Evolutionary conservation across 768 basidiomycete genomes (phyloP), one percentile per base, ranked within the genome.

Genomic region (Cubamyces sp.): DNA sequence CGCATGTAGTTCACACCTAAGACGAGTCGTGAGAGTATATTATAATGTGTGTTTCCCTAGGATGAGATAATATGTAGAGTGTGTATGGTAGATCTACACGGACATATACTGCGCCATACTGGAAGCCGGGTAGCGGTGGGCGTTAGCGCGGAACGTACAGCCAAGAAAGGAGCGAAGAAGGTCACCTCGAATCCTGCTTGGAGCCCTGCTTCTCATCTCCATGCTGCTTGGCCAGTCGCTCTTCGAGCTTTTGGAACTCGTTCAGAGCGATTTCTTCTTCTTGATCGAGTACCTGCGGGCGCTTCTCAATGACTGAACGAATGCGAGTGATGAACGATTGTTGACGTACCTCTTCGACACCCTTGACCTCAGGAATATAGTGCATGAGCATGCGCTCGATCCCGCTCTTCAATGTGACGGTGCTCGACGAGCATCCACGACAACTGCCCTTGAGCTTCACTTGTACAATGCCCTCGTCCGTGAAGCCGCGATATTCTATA

Each of bases 371-470:
- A 1, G 96, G 96, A 56, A 99, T 94, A 71, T 98, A 98, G 76
- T 98, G 96, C 94, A 94, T 95, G 69, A 99, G 78, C 97, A 99
- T 98, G 65, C 97, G 82, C 77, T 99, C 97, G 55, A 99, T 98
- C 9, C 97, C 97, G 64, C 85, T 87, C 82, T 98, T 99, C 59
- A 99, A 78, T 16, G 97, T 99, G 37, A 98, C 96, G 6, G 92
- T 87, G 73, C 93, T 96, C 34, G 92, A 94, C 65, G 87, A 87
- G 74, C 97, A 98, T 15, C 97, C 97, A 73, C 97, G 81, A 76
- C 97, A 99, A 71, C 94, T 96, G 28, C 97, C 97, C 80, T 98
- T 98, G 62, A 99, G 81, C 74, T 91, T 96, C 30, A 99, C 81
- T 72, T 84, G 84, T 5, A 99, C 96, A 30, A 91, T 70, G 0